These are phyloP conservation scores for Jamesozyma gamospora DNA, from an alignment of 805 yeast genomes.

Conservation along the genomic window DNA sequence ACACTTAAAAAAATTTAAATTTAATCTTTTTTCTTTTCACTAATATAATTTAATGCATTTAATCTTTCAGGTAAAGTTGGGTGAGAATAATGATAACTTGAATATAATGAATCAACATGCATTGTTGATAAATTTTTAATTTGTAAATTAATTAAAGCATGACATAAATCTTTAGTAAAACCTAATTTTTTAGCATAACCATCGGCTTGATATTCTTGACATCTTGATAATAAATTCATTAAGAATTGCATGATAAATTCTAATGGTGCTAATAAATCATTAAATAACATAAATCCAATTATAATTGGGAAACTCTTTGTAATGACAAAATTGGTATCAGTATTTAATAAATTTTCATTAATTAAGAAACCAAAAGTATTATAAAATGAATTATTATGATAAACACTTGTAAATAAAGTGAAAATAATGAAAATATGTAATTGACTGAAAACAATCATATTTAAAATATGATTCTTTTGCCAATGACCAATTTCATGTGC, in stretches of 20 bases:
- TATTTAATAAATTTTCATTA: background rate
- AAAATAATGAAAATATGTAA: conserved; percentile 55
- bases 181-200: conserved; percentile 71
- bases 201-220: conserved; percentile 91
- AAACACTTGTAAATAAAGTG: conserved; percentile 67
- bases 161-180: conserved; percentile 54
- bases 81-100: conserved; percentile 82
- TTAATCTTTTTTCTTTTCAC: conserved; percentile 24
- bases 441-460: conserved; percentile 57
- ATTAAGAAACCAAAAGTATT: conserved; percentile 62
- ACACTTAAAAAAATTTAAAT: too few relatives aligned
- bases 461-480: conserved; percentile 82
- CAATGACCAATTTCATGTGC: conserved; percentile 99
- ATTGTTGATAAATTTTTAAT: conserved; percentile 76
- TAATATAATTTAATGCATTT: conserved; percentile 48
- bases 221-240: conserved; percentile 66
- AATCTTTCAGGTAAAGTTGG: conserved; percentile 89
- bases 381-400: conserved; percentile 70
- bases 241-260: conserved; percentile 58
- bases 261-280: conserved; percentile 68
- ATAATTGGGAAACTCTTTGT: conserved; percentile 54
- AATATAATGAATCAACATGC: conserved; percentile 83
- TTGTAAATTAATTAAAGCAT: conserved; percentile 64
- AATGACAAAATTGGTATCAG: conserved; percentile 8
- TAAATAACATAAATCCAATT: conserved; percentile 73